Base-by-base conservation (phyloP, 768 basidiomycete species). In the Cantharellus anzutake region DNA sequence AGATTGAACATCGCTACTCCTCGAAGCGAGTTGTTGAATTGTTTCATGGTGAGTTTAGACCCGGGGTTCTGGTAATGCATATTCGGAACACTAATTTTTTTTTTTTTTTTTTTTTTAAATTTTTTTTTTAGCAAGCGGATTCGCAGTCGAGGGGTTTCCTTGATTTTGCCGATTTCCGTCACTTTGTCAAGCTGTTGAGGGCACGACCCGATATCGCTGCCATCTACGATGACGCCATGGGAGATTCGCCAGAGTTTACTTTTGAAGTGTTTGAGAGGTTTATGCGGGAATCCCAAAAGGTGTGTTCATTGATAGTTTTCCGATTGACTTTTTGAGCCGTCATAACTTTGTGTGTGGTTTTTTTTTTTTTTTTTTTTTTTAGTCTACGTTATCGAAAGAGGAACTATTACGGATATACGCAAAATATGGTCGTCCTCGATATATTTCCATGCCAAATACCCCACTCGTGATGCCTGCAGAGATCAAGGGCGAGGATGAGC, bases 181-280 rank as follows among this genome's bases (percentile, higher is more conserved):
- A 71, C 7, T 90, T 98, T 62, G 84, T 93, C 63, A 86, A 83
- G 66, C 69, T 81, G 40, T 76, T 96, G 60, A 93, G 91, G 68
- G 74, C 77, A n/a, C 80, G 94, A 14, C 82, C 86, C 0, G 94
- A 98, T 55, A 68, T 98, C 0, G 81, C 86, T 58, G 66, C 72
- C 0, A 70, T 96, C 4, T 85, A 83, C 68, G 71, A 71, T 61
- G 71, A 68, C 39, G 11, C 35, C 11, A 11, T 14, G 52, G 52
- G 52, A 11, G 35, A 37, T 11, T 7, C 14, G 1, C 14, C 14
- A 7, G 65, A 53, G 4, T 70, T 78, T 56, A 70, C 68, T 61
- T 75, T 67, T 57, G 11, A 41, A 34, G 65, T 68, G 0, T 83
- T 84, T 63, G 70, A 71, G 48, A 60, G 64, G 37, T 84, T 85